Conservation (phyloP, 164 flowering plant species). For the Aristolochia contorta region DNA sequence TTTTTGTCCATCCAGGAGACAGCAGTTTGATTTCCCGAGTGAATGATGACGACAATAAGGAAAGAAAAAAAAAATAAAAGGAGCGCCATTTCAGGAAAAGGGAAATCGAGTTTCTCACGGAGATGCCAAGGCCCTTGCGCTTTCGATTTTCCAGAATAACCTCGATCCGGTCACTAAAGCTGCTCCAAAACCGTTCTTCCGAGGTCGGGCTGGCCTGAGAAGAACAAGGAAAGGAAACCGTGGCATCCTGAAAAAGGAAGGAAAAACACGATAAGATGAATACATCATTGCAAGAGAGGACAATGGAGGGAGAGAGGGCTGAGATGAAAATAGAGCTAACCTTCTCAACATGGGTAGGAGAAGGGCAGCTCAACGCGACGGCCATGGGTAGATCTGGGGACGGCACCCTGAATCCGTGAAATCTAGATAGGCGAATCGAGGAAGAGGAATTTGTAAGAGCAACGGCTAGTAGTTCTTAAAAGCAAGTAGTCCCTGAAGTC, state of each 20-base stretch:
- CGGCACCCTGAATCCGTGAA: too few species aligned
- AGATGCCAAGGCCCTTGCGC: conserved; percentile 7
- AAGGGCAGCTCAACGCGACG: conserved; percentile 37
- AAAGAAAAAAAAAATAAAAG: background rate
- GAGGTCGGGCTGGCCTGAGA: conserved; percentile 46
- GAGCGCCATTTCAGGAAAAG: background rate
- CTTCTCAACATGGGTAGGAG: conserved; percentile 34
- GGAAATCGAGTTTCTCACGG: conserved; percentile 10
- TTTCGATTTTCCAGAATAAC: conserved; percentile 43
- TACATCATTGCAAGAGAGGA: background rate
- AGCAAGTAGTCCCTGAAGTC: too few species aligned
- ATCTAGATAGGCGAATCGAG: too few species aligned
- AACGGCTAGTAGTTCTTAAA: too few species aligned
- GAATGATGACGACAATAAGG: background rate
- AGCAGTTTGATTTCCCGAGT: background rate
- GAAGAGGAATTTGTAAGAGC: too few species aligned
- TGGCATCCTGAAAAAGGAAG: background rate
- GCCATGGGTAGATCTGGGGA: conserved; percentile 25
- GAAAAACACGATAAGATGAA: background rate
- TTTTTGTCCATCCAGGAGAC: background rate
- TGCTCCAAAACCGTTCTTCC: conserved; percentile 67
- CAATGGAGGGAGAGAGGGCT: background rate
- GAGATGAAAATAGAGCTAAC: conserved; percentile 15
- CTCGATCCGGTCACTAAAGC: conserved; percentile 49
- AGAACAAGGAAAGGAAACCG: conserved; percentile 13